Base-by-base conservation (phyloP, 164 flowering plant species). In the Chimonanthus salicifolius region DNA sequence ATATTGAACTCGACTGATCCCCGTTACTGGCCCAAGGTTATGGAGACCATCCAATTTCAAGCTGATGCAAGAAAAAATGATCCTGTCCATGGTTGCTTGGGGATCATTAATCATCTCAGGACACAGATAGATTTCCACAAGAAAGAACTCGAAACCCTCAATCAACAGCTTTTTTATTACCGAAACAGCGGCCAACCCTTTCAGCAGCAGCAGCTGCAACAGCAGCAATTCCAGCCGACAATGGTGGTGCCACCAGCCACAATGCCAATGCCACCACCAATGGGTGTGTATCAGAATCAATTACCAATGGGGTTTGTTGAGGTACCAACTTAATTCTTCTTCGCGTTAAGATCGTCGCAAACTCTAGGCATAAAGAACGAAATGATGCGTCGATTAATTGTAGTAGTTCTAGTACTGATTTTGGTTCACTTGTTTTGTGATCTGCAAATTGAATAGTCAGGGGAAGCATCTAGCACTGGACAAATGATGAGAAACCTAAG, bases 31-130 rank as follows among this genome's bases (percentile, higher is more conserved):
- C 50, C 68, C 6, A 67, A 74, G 2, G 84, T 83, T 0, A 74
- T 79, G 49, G 62, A 49, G 7, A 73, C 80, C 0, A 68, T 86
- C 7, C 70, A 71, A 3, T 76, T 20, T 49, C 80, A 86, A 48
- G 77, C 85, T 0, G 47, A 71, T 3, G 70, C 71, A 6, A 46
- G 81, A 71, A 54, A 11, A 5, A 44, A 43, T 2, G 72, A 68
- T n/a, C 75, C 72, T 0, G 75, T 68, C 1, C 49, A 64, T 15
- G 79, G 79, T 5, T 72, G 74, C 7, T 8, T 48, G 10, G 58
- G 74, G 18, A 49, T 49, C 11, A 48, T 72, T 21, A 45, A 68
- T 3, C 21, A 49, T 5, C 74, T 72, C 11, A 21, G 13, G 4
- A 1, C 16, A 10, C 68, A 72, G 21, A 16, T 72, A 6, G 60